phyloP scores from a whole-genome alignment of 305 asterid genomes.

The Plantago rigida region DNA sequence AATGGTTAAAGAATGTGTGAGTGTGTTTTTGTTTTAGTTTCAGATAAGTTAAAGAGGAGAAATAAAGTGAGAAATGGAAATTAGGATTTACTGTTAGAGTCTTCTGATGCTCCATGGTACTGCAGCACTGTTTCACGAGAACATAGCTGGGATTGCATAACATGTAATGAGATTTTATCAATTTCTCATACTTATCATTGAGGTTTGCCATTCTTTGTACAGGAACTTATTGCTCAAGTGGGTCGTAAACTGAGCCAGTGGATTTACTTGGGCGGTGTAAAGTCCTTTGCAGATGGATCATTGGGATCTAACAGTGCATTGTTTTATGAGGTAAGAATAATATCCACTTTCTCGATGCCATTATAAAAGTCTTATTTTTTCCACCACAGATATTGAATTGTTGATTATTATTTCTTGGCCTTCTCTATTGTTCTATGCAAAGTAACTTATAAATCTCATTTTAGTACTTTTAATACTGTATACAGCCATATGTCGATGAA shows the following conservation, averaged over 20 bases:
- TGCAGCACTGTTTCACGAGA: constrained; percentile 1
- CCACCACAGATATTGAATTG: not conserved
- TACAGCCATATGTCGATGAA: constrained; percentile 73
- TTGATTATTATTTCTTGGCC: constrained; percentile 14
- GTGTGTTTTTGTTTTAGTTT: not conserved
- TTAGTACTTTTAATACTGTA: constrained; percentile 19
- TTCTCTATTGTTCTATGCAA: not conserved
- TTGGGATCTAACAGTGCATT: constrained; percentile 91
- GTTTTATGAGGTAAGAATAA: constrained; percentile 53
- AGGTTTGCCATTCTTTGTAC: constrained; percentile 19
- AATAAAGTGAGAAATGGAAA: constrained; percentile 11
- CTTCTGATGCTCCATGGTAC: constrained; percentile 6
- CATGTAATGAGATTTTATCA: constrained; percentile 6
- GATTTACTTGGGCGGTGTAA: constrained; percentile 86
- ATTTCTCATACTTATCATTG: constrained; percentile 12
- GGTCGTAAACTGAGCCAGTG: constrained; percentile 70
- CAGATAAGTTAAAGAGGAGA: not conserved
- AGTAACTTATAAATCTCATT: constrained; percentile 2
- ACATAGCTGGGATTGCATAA: constrained; percentile 4
- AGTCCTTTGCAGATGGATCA: constrained; percentile 92
- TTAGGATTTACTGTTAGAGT: not conserved
- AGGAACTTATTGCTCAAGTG: constrained; percentile 52
- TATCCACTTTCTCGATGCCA: constrained; percentile 7
- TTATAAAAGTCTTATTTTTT: constrained; percentile 10
- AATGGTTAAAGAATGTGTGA: not conserved